Evolutionary conservation across 176 grass and related monocot genomes (phyloP), one percentile per base, ranked within the genome.

Genomic region (Rhynchospora breviuscula): DNA sequence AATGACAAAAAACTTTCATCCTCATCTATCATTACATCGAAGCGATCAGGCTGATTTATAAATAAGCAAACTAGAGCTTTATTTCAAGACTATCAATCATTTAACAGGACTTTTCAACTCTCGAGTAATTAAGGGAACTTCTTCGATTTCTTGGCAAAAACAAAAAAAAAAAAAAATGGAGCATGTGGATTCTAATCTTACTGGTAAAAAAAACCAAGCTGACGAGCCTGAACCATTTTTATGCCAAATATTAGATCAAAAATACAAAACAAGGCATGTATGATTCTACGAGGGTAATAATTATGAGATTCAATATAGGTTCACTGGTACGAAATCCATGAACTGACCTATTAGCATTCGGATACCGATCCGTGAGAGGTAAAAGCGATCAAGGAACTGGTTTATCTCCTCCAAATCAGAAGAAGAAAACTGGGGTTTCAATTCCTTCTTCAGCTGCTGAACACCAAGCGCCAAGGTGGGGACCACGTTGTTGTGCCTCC

Each of bases 331-430:
- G n/a, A 66, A 87, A 81, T 79, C 67, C 44, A 35, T 26, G 73
- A 77, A 77, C 85, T 83, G 79, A 97, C 94, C 94, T 97, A 97
- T 97, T 33, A 97, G 90, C 94, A 94, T 94, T 57, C 92, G 94
- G 62, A 97, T 94, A 21, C 90, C 94, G 84, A 97, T 97, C 63
- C 94, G 94, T 8, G 94, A 92, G 83, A 97, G 75, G 90, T 97
- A 97, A 82, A 97, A 97, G 3, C 94, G 90, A 75, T 97, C 94
- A 23, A 97, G 92, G 79, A 97, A 97, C 73, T 62, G 54, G 60
- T 97, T 82, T n/a, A 94, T 92, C 83, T 94, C 94, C 2, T 94
- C 81, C 22, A 94, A 84, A 62, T 82, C 89, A 81, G 51, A 59
- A 14, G 90, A 88, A 23, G 84, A 51, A 35, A 83, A 89, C 81